A percentile compares a stretch with the other conserved stretches of the same genome.
Evolutionary conservation across 2,329 filamentous ascomycete genomes (phyloP).

Genomic region (Paraphoma sp.): DNA sequence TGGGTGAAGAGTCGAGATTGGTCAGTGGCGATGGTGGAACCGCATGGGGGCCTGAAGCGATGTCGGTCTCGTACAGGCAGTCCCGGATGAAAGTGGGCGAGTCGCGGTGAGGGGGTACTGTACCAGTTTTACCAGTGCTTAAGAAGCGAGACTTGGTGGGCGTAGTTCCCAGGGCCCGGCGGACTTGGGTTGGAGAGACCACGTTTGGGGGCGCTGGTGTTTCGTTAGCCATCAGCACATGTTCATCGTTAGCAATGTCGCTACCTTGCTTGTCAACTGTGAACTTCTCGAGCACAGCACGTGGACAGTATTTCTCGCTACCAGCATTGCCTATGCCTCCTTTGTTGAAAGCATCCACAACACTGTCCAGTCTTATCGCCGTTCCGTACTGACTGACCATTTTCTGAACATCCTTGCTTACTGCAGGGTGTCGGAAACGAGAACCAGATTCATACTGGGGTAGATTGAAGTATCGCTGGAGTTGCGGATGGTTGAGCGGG

Average conservation of each 20-base stretch:
- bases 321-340: not conserved
- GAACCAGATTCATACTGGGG: conserved; percentile 36
- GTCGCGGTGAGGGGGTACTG: not conserved
- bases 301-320: conserved; percentile 21
- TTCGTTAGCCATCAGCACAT: not conserved
- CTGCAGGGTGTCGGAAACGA: conserved; percentile 31
- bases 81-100: not conserved
- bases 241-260: not conserved
- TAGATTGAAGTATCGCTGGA: conserved; percentile 14
- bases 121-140: not conserved
- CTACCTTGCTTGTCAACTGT: conserved; percentile 6
- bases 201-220: not conserved
- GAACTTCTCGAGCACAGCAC: conserved; percentile 27
- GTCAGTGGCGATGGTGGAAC: not conserved
- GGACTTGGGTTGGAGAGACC: not conserved
- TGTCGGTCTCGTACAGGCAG: not conserved
- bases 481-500: conserved; percentile 17
- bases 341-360: conserved; percentile 18
- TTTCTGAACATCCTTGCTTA: conserved; percentile 1
- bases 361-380: not conserved
- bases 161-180: not conserved
- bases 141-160: not conserved
- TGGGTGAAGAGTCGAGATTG: not conserved
- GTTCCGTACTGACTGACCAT: conserved; percentile 8
- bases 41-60: not conserved